phyloP scores from a whole-genome alignment of 345 rosid species.

The Dipteronia dyeriana region DNA sequence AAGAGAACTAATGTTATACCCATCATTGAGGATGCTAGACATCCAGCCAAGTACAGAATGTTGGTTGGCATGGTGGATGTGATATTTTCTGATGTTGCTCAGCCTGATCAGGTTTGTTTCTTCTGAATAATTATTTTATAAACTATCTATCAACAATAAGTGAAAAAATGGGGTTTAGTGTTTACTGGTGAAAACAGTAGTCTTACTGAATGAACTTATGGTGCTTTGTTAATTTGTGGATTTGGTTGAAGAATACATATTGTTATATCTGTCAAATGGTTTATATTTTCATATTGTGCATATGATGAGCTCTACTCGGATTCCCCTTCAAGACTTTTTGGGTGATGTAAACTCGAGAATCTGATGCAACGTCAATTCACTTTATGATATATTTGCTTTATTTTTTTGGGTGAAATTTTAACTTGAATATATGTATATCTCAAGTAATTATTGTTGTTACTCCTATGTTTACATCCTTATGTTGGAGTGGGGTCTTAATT shows the following conservation, averaged over 20 bases:
- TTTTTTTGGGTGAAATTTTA: neutral
- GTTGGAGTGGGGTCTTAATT: neutral
- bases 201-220: neutral
- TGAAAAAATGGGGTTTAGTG: neutral
- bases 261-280: neutral
- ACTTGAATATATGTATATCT: neutral
- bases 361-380: conserved; percentile 40
- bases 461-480: no score
- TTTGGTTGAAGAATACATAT: neutral
- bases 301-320: conserved; percentile 55
- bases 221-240: neutral
- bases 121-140: neutral
- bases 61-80: conserved; percentile 99
- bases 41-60: conserved; percentile 96
- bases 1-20: conserved; percentile 93
- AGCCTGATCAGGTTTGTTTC: conserved; percentile 91
- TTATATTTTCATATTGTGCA: conserved; percentile 13
- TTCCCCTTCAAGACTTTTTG: conserved; percentile 58
- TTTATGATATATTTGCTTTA: neutral
- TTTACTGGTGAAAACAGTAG: neutral
- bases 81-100: conserved; percentile 98
- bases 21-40: conserved; percentile 98
- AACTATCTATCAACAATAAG: neutral
- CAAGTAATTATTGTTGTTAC: neutral
- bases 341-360: conserved; percentile 60